phyloP scores from a whole-genome alignment of 345 rosid species.

The Brassica nigra region DNA sequence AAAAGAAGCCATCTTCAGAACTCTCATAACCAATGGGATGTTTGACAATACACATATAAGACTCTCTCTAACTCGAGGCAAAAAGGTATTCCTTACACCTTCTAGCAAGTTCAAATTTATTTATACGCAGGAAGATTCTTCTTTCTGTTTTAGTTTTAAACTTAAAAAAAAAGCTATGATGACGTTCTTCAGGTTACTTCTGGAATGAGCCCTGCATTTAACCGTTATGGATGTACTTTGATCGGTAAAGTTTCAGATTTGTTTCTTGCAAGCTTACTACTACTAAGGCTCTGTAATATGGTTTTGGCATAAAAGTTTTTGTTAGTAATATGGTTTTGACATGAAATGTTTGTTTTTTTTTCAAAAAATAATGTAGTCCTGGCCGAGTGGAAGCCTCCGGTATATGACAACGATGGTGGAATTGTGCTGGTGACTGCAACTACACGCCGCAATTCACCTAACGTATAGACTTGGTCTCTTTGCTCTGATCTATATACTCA shows the following conservation, averaged over 20 bases:
- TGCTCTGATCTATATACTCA: neutral
- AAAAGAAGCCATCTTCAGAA: conserved; percentile 83
- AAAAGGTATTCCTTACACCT: conserved; percentile 52
- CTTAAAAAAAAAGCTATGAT: conserved; percentile 9
- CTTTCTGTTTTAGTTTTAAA: neutral
- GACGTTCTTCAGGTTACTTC: conserved; percentile 69
- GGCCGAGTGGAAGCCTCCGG: conserved; percentile 97
- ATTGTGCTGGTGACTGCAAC: conserved; percentile 82
- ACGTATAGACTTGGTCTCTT: conserved; percentile 43
- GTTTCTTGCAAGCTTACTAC: neutral
- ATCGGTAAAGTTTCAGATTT: conserved; percentile 53
- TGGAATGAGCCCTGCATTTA: conserved; percentile 95
- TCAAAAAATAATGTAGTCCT: conserved; percentile 59
- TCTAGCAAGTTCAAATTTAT: neutral
- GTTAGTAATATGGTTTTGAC: neutral
- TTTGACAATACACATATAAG: conserved; percentile 84
- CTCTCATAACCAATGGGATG: conserved; percentile 85
- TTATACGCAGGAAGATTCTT: neutral
- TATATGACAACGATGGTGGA: conserved; percentile 81
- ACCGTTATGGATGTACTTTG: conserved; percentile 81
- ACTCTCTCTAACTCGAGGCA: conserved; percentile 87
- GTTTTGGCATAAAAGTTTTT: neutral
- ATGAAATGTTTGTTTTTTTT: neutral
- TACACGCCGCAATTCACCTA: conserved; percentile 94
- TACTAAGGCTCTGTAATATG: neutral